Evolutionary conservation across 805 yeast genomes (phyloP), one percentile per base, ranked within the genome.

Genomic region (Wickerhamomyces sydowiorum): DNA sequence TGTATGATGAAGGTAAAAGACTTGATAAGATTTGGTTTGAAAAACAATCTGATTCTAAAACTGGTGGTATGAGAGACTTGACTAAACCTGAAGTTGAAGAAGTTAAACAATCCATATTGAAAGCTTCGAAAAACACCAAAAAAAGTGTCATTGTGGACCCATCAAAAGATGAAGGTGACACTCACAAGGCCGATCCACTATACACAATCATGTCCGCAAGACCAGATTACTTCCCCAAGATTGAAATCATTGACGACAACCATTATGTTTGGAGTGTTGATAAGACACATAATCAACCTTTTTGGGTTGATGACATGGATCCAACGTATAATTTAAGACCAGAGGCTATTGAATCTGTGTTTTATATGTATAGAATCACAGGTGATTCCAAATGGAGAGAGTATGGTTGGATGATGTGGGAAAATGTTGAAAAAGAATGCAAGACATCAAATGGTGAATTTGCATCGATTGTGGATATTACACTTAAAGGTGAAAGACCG

Each of bases 331-430:
- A 75, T n/a, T 57, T 80, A 19, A 66, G 83, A 19, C 82, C 86
- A 0, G 82, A 79, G 52, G 72, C 80, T 17, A 70, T 80, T 36
- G 85, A 80, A 53, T 75, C 84, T 0, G 66, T 82, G 4, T 75
- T 75, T 49, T 71, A 74, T 51, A 62, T 80, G 61, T 80, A 75
- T 49, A 65, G 86, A 43, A 66, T 77, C 39, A 80, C 85, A 0
- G 82, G 82, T 6, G 82, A 80, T 43, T 51, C 65, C 1, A 61
- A 63, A 47, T 81, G 84, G 76, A 72, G 80, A 45, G 69, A 70
- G 2, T 62, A 69, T 49, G 86, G 83, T 1, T 67, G 75, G 71
- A 59, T 61, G 41, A 64, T 75, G 65, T 70, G 76, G 54, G 52
- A 64, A 34, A 61, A 62, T 24, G 51, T 69, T 38, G 50, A 56